phyloP scores from a whole-genome alignment of 352 stramenopile genomes.

The Blastocystis hominis region DNA sequence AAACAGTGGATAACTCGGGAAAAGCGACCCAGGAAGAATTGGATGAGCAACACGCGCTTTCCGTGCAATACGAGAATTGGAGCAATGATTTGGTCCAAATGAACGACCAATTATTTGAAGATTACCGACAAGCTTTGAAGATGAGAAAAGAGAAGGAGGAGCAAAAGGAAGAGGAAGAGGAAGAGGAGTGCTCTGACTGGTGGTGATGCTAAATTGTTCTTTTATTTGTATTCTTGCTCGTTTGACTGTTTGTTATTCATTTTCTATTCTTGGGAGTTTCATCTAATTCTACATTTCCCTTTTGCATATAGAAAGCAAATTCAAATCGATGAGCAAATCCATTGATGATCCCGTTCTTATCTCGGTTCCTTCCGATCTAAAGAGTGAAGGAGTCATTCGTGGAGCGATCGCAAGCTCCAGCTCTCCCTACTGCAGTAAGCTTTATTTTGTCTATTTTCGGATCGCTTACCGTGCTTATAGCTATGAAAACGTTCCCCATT shows the following conservation, averaged over 20 bases:
- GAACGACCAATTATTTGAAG: not conserved
- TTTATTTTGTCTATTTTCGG: not conserved
- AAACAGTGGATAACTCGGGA: not conserved
- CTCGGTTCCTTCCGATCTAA: conserved; percentile 19
- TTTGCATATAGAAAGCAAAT: not conserved
- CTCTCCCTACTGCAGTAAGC: conserved; percentile 7
- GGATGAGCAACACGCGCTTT: not conserved
- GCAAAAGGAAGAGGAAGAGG: not conserved
- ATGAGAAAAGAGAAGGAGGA: not conserved
- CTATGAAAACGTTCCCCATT: conserved; percentile 6
- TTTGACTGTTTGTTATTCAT: not conserved
- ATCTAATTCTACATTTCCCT: conserved; percentile 14
- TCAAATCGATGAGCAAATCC: conserved; percentile 44
- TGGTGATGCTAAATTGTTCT: not conserved
- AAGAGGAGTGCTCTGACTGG: not conserved
- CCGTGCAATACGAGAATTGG: not conserved
- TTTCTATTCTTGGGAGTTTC: not conserved
- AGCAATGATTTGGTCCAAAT: not conserved
- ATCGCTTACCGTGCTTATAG: not conserved
- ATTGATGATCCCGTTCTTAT: conserved; percentile 41
- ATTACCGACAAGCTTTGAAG: not conserved
- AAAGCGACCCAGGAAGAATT: not conserved
- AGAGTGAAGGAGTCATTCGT: not conserved
- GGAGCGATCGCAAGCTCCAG: not conserved
- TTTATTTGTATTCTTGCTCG: not conserved